Evolutionary conservation across 257 asterid genomes (phyloP).

Genomic region (Parsonsia alboflavescens): DNA sequence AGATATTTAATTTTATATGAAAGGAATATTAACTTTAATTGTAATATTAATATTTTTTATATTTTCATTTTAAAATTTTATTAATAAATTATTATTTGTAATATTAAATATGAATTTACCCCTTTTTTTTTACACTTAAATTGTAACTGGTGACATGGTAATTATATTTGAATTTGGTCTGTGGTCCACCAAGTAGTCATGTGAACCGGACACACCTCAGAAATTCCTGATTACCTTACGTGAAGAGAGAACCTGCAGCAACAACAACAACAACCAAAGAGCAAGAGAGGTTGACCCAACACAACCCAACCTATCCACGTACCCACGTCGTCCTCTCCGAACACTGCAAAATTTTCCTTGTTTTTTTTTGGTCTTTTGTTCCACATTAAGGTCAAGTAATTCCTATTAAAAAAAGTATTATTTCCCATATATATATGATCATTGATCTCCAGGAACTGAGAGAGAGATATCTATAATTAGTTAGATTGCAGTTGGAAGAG

Average conservation of each 20-base stretch:
- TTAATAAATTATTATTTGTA: too few relatives aligned
- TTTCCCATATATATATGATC: not conserved
- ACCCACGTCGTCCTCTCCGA: conserved; percentile 19
- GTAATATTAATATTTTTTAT: too few relatives aligned
- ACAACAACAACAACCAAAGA: conserved; percentile 43
- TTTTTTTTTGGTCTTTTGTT: not conserved
- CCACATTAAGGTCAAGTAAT: conserved; percentile 18
- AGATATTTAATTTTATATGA: too few relatives aligned
- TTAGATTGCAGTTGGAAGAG: conserved; percentile 48
- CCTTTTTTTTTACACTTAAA: too few relatives aligned
- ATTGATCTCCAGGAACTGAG: not conserved
- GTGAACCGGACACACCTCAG: too few relatives aligned
- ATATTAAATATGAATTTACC: too few relatives aligned
- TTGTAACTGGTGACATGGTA: too few relatives aligned
- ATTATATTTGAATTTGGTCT: too few relatives aligned
- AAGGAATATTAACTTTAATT: too few relatives aligned
- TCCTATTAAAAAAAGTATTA: not conserved
- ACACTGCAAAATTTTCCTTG: not conserved
- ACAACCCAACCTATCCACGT: conserved; percentile 64
- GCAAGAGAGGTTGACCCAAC: conserved; percentile 55
- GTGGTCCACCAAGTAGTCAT: too few relatives aligned
- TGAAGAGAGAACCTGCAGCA: conserved; percentile 21
- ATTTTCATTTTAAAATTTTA: too few relatives aligned
- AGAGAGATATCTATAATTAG: conserved; percentile 32
- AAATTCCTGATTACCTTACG: conserved; percentile 12